These are phyloP conservation scores for Aureobasidium sp. DNA, from an alignment of 2,329 filamentous ascomycete genomes.

Conservation along the genomic window DNA sequence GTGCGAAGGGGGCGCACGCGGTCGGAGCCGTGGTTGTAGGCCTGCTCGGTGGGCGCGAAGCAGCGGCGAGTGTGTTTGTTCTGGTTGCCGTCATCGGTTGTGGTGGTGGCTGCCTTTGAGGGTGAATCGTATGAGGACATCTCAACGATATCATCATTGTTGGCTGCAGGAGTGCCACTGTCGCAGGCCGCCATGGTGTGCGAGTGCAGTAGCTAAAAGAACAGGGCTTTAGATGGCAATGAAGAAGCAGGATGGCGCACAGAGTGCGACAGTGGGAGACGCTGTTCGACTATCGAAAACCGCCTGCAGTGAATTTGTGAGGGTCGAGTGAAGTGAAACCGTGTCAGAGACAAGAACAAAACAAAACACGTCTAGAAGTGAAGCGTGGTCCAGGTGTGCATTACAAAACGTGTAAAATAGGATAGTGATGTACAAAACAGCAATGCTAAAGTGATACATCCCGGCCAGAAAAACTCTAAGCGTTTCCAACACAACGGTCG, in stretches of 20 bases:
- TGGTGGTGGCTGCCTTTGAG: too few species aligned
- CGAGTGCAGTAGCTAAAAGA: not conserved
- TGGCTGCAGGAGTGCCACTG: not conserved
- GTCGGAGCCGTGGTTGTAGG: not conserved
- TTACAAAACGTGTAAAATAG: conserved; percentile 4
- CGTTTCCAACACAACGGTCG: not conserved
- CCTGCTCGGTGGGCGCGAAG: not conserved
- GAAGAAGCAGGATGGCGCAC: not conserved
- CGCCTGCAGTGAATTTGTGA: not conserved
- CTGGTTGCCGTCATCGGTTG: not conserved
- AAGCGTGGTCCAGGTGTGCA: not conserved
- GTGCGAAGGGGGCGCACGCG: not conserved
- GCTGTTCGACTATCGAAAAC: not conserved
- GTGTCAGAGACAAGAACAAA: not conserved
- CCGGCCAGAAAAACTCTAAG: not conserved
- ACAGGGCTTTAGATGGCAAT: not conserved
- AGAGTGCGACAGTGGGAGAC: not conserved
- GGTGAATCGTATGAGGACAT: not conserved
- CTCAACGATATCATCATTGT: not conserved
- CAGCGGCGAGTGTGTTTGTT: not conserved
- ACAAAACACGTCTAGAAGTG: not conserved
- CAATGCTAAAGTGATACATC: not conserved
- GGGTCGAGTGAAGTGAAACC: not conserved
- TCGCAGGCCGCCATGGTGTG: not conserved
- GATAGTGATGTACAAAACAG: conserved; percentile 1